Evolutionary conservation across 495 filamentous ascomycete species (phyloP).

Genomic region (Symbiotaphrina buchneri): DNA sequence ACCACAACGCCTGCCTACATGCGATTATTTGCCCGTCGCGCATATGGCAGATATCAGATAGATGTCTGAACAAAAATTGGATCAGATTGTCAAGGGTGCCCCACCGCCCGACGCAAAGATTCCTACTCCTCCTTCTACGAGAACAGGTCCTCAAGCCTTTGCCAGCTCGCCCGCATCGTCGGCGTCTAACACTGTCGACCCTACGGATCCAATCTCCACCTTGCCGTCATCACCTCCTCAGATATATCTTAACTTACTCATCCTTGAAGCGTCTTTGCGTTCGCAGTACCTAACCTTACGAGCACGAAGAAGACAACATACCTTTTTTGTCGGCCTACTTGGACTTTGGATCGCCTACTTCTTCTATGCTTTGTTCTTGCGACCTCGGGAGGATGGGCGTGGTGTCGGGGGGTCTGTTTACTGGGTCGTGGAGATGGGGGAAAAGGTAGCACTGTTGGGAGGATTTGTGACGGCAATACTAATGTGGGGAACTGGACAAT

Average conservation of each 20-base stretch:
- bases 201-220: slow-evolving; percentile 46
- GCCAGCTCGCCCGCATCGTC: slow-evolving; percentile 14
- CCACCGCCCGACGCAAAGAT: slow-evolving; percentile 23
- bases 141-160: too few species aligned
- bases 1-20: too few species aligned
- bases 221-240: slow-evolving; percentile 86
- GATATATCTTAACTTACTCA: slow-evolving; percentile 93
- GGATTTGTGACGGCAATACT: slow-evolving; percentile 63
- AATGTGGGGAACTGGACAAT: slow-evolving; percentile 85
- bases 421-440: slow-evolving; percentile 75
- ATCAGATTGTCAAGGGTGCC: slow-evolving; percentile 77
- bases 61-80: slow-evolving; percentile 41
- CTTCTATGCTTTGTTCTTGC: slow-evolving; percentile 66
- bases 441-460: slow-evolving; percentile 73
- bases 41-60: too few species aligned
- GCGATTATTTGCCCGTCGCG: too few species aligned
- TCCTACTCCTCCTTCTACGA: slow-evolving; percentile 5
- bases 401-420: slow-evolving; percentile 86
- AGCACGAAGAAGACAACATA: slow-evolving; percentile 74
- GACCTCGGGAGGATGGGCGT: slow-evolving; percentile 71
- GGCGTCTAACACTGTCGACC: slow-evolving; percentile 7
- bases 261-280: slow-evolving; percentile 85
- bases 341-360: slow-evolving; percentile 63
- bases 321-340: slow-evolving; percentile 75
- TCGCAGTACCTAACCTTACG: slow-evolving; percentile 80